Evolutionary conservation across 2,329 filamentous ascomycete species (phyloP), one percentile per base, ranked within the genome.

Genomic region (Aspergillus spinulosporus): DNA sequence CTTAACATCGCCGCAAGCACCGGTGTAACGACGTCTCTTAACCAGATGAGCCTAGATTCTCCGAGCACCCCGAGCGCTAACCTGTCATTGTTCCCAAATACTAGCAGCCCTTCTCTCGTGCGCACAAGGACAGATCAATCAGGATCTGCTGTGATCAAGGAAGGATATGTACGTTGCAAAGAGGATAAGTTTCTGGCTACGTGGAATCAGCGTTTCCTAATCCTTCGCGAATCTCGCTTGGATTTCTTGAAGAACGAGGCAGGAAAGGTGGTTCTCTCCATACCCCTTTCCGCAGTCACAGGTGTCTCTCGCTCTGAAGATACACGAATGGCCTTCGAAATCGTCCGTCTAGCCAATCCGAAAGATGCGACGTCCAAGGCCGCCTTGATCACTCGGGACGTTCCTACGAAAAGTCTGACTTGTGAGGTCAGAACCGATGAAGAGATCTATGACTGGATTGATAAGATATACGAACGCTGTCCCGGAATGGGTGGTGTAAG

Each of bases 371-470:
- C 82, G 55, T 75, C 76, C 39, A 90, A 87, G 46, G 84, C 83
- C 49, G 90, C 88, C 59, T 84, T 91, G 8, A 85, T 88, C 50
- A 89, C 89, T 45, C 87, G 91, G 62, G 93, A 97, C 62, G 87
- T 90, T 34, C 84, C 87, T 6, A 89, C 88, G 57, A 91, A 89
- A 72, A 89, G 90, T 3, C 84, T 97, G 51, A 92, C 94, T 62
- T 94, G 96, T 73, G 91, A 89, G 72, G 92, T 97, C 66, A 96
- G 97, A 76, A 89, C 87, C 55, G 94, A 99, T 68, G 93, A 96
- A 69, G 94, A 99, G 65, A 86, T 99, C 53, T 99, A 99, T 74
- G 92, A 96, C 68, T 99, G 94, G 94, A 96, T 97, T 68, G 94
- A 99, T 74, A 90, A 92, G 72, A 95, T 99, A 64, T 97, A 97